Evolutionary conservation across 106 monocot species (phyloP), one percentile per base, ranked within the genome.

Genomic region (Xerophyta viscosa): DNA sequence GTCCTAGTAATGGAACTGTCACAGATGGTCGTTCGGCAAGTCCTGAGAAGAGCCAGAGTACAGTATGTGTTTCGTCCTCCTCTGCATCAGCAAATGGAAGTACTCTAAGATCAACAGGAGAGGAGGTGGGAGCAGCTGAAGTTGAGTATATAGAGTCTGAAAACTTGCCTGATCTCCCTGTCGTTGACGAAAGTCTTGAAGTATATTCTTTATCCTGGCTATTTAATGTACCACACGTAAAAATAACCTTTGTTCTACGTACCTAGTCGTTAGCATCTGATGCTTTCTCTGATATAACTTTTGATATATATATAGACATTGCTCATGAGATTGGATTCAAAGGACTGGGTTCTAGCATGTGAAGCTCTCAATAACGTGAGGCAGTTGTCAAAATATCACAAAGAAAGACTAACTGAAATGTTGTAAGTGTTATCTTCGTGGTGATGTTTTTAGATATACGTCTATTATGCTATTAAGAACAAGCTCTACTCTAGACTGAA

Each of bases 311-410:
- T 60, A 4, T 41, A 96, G 96, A 86, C 89, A 37, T 64, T 96
- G 21, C 43, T 86, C 37, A 61, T 45, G 37, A 83, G 81, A 50
- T 60, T 96, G 31, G 79, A 96, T 49, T 96, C 89, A 12, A 96
- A 96, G 55, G 74, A 96, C 42, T 96, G 96, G 96, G 56, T 96
- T 68, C 28, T 58, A 52, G 61, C 68, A 60, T 96, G 96, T 66
- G 96, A 86, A 79, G 81, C 96, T 31, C 81, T 96, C 14, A 96
- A 96, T 49, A 96, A 89, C 69, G 96, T 96, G 13, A 75, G 96
- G 23, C 96, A 82, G 37, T 56, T 96, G 54, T 78, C 96, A 42
- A 65, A 82, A 56, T 89, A 60, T 68, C 88, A 96, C 54, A 82
- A 79, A 66, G 89, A 96, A 52, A 86, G 66, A 24, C 72, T 96